A percentile compares a stretch with the other conserved stretches of the same genome.
Conservation (phyloP, 2,329 filamentous ascomycete genomes). For the Cladophialophora yegresii region DNA sequence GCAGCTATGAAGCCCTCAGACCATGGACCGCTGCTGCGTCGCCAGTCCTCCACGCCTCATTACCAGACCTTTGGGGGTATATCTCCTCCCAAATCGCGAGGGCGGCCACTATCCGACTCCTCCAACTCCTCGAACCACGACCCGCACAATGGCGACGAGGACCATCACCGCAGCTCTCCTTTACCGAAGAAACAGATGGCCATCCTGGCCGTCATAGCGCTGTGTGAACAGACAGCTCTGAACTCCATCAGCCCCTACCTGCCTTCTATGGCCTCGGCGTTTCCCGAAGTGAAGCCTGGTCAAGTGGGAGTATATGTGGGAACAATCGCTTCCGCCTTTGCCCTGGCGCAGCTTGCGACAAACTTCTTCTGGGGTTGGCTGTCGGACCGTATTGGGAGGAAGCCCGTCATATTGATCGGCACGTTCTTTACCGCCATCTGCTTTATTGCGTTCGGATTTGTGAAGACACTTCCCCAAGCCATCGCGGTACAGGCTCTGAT, state of each 20-base stretch:
- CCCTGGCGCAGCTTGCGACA: conserved; percentile 85
- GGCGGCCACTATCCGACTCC: conserved; percentile 48
- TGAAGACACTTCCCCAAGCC: conserved; percentile 77
- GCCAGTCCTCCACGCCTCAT: conserved; percentile 48
- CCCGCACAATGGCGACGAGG: conserved; percentile 39
- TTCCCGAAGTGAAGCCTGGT: conserved; percentile 72
- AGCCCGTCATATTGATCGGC: conserved; percentile 78
- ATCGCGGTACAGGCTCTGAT: conserved; percentile 83
- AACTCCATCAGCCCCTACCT: conserved; percentile 97
- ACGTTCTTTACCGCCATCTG: conserved; percentile 79
- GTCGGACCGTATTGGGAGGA: conserved; percentile 75
- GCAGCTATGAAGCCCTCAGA: conserved; percentile 36
- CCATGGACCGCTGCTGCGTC: conserved; percentile 41
- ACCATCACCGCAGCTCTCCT: conserved; percentile 56
- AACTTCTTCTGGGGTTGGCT: conserved; percentile 91
- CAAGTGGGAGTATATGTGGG: conserved; percentile 87
- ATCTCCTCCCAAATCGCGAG: conserved; percentile 49
- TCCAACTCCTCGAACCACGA: conserved; percentile 45
- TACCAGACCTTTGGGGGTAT: conserved; percentile 54
- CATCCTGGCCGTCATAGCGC: conserved; percentile 81
- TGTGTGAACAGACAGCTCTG: conserved; percentile 92
- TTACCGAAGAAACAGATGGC: conserved; percentile 80
- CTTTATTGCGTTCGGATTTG: conserved; percentile 86
- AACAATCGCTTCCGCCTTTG: conserved; percentile 85
- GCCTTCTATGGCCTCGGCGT: conserved; percentile 84